Conservation (phyloP, 2,329 filamentous ascomycete species). For the Ilyonectria robusta region DNA sequence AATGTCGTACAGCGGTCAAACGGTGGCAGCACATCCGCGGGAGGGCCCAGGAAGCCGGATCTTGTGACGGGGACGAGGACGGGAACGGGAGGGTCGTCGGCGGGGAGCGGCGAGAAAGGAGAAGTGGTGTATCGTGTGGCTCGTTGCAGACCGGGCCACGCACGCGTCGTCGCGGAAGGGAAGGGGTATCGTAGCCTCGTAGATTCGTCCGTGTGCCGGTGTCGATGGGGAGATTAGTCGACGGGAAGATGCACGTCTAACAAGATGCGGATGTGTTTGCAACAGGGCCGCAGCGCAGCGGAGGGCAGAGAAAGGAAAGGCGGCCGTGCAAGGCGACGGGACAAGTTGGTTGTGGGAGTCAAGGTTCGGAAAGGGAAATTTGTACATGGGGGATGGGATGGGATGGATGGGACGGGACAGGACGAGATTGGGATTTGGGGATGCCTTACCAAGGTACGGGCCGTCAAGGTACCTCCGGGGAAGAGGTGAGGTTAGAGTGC, state of each 20-base stretch:
- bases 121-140: constrained; percentile 3
- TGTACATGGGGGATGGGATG: constrained; percentile 31
- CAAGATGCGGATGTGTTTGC: neutral
- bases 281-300: neutral
- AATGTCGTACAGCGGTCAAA: constrained; percentile 39
- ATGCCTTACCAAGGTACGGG: constrained; percentile 17
- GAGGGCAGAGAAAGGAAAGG: constrained; percentile 11
- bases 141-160: constrained; percentile 26
- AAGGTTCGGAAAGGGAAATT: constrained; percentile 33
- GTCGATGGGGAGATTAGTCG: constrained; percentile 8
- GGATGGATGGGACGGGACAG: constrained; percentile 19
- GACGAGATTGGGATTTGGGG: constrained; percentile 30
- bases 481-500: neutral
- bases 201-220: constrained; percentile 15
- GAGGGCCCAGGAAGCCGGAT: constrained; percentile 21
- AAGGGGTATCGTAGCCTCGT: constrained; percentile 18
- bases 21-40: constrained; percentile 42
- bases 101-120: constrained; percentile 3
- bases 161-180: constrained; percentile 24
- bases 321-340: constrained; percentile 17
- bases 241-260: constrained; percentile 14
- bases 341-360: constrained; percentile 28
- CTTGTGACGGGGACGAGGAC: neutral
- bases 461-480: constrained; percentile 6
- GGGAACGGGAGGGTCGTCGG: constrained; percentile 9